Percentiles rank a stretch among this genome's conserved stretches.
Conservation (phyloP, 352 stramenopile genomes). For the Pythium angustatum region DNA sequence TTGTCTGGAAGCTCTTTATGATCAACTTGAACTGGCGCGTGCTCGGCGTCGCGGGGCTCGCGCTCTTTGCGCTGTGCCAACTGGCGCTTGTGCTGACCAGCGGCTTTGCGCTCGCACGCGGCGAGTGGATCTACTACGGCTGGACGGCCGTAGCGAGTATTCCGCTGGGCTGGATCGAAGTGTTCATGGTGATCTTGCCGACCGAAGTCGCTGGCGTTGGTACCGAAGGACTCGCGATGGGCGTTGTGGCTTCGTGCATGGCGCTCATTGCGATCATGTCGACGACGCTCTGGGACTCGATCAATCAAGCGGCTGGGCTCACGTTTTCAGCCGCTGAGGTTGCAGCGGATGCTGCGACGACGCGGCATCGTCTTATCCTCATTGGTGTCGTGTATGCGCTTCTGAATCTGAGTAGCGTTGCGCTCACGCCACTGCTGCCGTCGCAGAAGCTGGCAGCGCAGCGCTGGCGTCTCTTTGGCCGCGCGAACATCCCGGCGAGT, state of each 20-base stretch:
- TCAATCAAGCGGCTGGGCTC: conserved; percentile 31
- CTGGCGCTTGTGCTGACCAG: conserved; percentile 35
- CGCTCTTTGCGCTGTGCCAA: conserved; percentile 31
- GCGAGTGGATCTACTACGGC: conserved; percentile 19
- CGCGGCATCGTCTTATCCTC: background rate
- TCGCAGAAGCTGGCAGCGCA: conserved; percentile 73
- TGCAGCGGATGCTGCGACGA: background rate
- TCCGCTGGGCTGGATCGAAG: conserved; percentile 42
- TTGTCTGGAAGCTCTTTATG: conserved; percentile 44
- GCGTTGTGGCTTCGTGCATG: conserved; percentile 50
- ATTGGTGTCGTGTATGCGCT: background rate
- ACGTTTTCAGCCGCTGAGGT: conserved; percentile 15
- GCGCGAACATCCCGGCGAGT: conserved; percentile 2
- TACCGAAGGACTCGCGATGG: conserved; percentile 49
- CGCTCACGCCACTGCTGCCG: conserved; percentile 38
- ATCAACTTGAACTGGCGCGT: conserved; percentile 43
- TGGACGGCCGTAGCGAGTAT: conserved; percentile 31
- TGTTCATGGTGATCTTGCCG: conserved; percentile 42
- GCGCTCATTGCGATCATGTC: conserved; percentile 36
- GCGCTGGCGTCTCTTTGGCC: conserved; percentile 21
- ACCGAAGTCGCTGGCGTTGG: conserved; percentile 58
- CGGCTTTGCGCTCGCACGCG: conserved; percentile 19
- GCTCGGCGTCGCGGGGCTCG: conserved; percentile 32
- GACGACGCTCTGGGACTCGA: conserved; percentile 30
- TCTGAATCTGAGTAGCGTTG: conserved; percentile 18